Percentiles rank a stretch among this genome's conserved stretches.
phyloP scores from a whole-genome alignment of 805 yeast genomes.

The Wickerhamiella sorbophila region DNA sequence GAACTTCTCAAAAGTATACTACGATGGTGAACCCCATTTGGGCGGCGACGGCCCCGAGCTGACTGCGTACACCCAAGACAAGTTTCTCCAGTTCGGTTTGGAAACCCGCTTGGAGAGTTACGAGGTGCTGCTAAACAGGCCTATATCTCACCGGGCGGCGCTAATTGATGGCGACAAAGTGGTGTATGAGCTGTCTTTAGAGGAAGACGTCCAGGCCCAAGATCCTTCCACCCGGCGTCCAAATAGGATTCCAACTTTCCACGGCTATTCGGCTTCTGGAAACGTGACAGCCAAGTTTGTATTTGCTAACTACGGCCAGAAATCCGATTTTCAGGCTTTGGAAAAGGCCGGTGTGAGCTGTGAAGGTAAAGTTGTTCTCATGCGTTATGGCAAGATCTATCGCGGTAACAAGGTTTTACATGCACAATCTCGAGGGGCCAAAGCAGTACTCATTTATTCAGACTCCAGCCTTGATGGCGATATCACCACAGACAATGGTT shows the following conservation, averaged over 20 bases:
- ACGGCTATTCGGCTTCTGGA: slow-evolving; percentile 64
- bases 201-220: slow-evolving; percentile 38
- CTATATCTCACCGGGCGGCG: slow-evolving; percentile 38
- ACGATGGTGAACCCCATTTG: slow-evolving; percentile 21
- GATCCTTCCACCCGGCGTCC: slow-evolving; percentile 37
- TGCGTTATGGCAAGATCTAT: slow-evolving; percentile 50
- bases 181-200: slow-evolving; percentile 38
- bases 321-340: slow-evolving; percentile 41
- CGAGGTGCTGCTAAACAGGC: slow-evolving; percentile 49
- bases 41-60: slow-evolving; percentile 27
- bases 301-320: slow-evolving; percentile 56
- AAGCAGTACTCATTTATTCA: slow-evolving; percentile 50
- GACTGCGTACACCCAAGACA: slow-evolving; percentile 42
- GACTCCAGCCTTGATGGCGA: slow-evolving; percentile 50
- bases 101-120: slow-evolving; percentile 39
- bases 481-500: slow-evolving; percentile 41
- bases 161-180: slow-evolving; percentile 28
- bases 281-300: slow-evolving; percentile 53
- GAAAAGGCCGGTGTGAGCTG: slow-evolving; percentile 35
- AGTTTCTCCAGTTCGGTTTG: slow-evolving; percentile 49
- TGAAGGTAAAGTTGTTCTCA: slow-evolving; percentile 47
- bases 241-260: slow-evolving; percentile 52
- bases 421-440: slow-evolving; percentile 58
- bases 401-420: slow-evolving; percentile 64
- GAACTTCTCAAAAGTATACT: slow-evolving; percentile 15